Base-by-base conservation (phyloP, 495 filamentous ascomycete genomes). In the Penicillium coprophilum region DNA sequence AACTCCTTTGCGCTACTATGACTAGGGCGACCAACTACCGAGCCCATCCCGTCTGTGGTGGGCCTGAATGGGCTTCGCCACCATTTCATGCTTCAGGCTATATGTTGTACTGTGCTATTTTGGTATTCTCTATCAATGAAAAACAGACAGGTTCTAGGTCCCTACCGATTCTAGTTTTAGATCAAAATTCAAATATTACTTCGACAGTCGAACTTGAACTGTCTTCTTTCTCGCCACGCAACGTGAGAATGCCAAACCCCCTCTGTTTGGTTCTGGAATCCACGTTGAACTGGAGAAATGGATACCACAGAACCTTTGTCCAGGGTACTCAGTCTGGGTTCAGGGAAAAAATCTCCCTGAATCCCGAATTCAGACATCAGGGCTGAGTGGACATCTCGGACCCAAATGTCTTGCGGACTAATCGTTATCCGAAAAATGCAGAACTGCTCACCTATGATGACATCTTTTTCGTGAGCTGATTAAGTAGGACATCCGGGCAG, bases 1-100 rank as follows among this genome's bases (percentile, higher is more conserved):
- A 51, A 59, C 63, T 66, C 50, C 51, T 66, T 60, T 55, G 51
- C 64, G 56, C 64, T 67, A 67, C 50, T 43, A 51, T 54, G 56
- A 66, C 60, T 66, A 62, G 59, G 59, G 45, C 38, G 59, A 48
- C 56, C 52, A 61, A 51, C 63, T 58, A 58, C 48, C 51, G 58
- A 64, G 47, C 57, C 46, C 45, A 34, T 57, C 39, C 56, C 61
- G 57, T 52, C 20, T 43, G 2, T 31, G 24, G 61, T 66, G 64
- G 64, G 64, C 63, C 63, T 62, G 45, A 47, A 47, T 31, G 10
- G 41, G 48, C 51, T 47, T 63, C 58, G 61, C 61, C 53, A 63
- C 59, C 28, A 27, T 15, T 51, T 1, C 30, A 32, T 32, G 21
- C 7, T 23, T 43, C 40, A 43, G 15, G 13, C 13, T 15, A 28